phyloP scores from a whole-genome alignment of 129 eudicot species.

The Flaveria ramosissima region DNA sequence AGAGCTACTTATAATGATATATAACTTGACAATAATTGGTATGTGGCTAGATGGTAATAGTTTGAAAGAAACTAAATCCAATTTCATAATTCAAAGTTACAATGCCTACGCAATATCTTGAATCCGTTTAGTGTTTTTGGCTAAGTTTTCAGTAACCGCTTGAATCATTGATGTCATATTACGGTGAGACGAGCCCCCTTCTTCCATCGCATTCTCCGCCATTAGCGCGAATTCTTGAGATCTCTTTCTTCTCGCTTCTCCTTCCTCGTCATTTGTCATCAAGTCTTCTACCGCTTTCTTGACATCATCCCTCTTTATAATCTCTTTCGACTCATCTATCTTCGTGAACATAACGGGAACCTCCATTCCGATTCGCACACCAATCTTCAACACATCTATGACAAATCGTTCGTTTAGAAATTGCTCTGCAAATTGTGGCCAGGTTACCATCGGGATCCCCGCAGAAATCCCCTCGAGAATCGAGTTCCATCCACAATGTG shows the following conservation, averaged over 20 bases:
- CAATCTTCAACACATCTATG: slow-evolving; percentile 40
- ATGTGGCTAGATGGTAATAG: background rate
- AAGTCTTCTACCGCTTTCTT: slow-evolving; percentile 32
- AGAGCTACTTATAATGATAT: no score
- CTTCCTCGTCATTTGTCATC: slow-evolving; percentile 47
- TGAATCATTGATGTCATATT: slow-evolving; percentile 35
- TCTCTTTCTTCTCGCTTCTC: slow-evolving; percentile 42
- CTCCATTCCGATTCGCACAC: slow-evolving; percentile 47
- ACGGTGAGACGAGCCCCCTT: slow-evolving; percentile 48
- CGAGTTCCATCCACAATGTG: no score
- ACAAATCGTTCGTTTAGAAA: slow-evolving; percentile 51
- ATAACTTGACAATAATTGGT: background rate
- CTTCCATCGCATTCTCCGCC: slow-evolving; percentile 50
- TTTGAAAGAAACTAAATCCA: background rate
- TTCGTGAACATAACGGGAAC: slow-evolving; percentile 27
- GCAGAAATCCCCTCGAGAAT: slow-evolving; percentile 54
- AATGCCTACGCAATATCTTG: background rate
- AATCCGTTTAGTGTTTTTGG: background rate
- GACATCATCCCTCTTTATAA: slow-evolving; percentile 39
- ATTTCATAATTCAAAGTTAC: background rate
- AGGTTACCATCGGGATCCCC: slow-evolving; percentile 61
- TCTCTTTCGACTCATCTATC: slow-evolving; percentile 26
- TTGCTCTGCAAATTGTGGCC: slow-evolving; percentile 60
- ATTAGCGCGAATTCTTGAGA: slow-evolving; percentile 36
- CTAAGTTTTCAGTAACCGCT: slow-evolving; percentile 20